Conservation (phyloP, 768 basidiomycete genomes). For the Phaeolepiota aurea region DNA sequence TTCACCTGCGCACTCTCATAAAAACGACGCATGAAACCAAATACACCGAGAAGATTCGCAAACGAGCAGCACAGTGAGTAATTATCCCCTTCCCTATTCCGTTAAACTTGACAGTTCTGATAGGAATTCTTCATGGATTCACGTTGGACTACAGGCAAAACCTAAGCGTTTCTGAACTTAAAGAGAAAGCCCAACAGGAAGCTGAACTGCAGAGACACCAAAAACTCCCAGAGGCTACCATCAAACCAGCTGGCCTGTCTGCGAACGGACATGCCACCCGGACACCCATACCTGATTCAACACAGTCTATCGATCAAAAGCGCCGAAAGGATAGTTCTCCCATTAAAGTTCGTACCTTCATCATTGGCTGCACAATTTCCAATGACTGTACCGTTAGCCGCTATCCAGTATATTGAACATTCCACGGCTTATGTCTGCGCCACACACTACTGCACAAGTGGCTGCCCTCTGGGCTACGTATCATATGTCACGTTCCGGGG, state of each 20-base stretch:
- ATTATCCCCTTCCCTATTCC: conserved; percentile 7
- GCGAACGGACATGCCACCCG: conserved; percentile 1
- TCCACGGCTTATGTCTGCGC: conserved; percentile 50
- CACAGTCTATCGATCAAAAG: conserved; percentile 1
- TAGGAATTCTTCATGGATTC: conserved; percentile 7
- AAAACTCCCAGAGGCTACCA: not conserved
- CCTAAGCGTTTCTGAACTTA: conserved; percentile 19
- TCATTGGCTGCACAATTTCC: conserved; percentile 1
- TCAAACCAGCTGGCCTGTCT: conserved; percentile 1
- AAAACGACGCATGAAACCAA: conserved; percentile 33
- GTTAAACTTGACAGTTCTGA: conserved; percentile 14
- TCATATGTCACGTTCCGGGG: conserved; percentile 71
- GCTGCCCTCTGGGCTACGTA: conserved; percentile 85
- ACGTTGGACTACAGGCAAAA: conserved; percentile 28
- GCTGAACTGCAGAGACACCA: conserved; percentile 7
- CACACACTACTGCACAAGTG: conserved; percentile 69
- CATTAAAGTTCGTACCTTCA: conserved; percentile 38
- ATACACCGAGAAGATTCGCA: conserved; percentile 64
- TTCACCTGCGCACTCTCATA: too few relatives aligned
- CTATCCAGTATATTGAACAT: conserved; percentile 77
- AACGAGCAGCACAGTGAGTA: conserved; percentile 37
- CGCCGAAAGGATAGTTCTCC: conserved; percentile 59
- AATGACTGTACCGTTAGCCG: conserved; percentile 40
- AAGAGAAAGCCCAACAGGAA: conserved; percentile 15
- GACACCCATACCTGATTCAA: conserved; percentile 2